Evolutionary conservation across 116 monocot species (phyloP), one percentile per base, ranked within the genome.

Genomic region (Iris pallida): DNA sequence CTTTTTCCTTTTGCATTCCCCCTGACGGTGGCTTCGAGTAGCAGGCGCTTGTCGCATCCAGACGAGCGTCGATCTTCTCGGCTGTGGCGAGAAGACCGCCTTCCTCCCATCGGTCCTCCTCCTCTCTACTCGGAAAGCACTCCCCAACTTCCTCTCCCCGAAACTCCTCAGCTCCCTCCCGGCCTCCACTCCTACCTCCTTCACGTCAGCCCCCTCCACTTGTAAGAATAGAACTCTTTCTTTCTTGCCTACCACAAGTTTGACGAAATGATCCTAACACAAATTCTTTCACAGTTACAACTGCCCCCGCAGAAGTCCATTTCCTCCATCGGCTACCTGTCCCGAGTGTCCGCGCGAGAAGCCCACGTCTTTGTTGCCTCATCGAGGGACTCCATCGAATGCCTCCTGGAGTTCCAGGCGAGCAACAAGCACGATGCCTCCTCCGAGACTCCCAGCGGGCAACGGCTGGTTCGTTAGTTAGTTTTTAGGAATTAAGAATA

Each of bases 371-470:
- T 97, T 64, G 68, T 97, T 20, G 89, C 97, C 42, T 76, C 87
- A n/a, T 57, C 89, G 51, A 81, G 89, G 64, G 97, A 97, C 74
- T 89, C 87, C 3, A 66, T 97, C 53, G 85, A 89, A 71, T 87
- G 87, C 51, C 80, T 97, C 47, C 92, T 92, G 8, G 76, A 78
- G 56, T 66, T 74, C 64, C 80, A 73, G 60, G 69, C 73, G 6
- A 73, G 85, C 42, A 97, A 92, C 55, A 97, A 90, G 61, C 71
- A 85, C 45, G 97, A 92, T 55, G 85, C 97, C 7, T 85, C 92
- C 4, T 97, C 92, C 72, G 97, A 97, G 70, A 97, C 97, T 46
- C 92, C 87, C 1, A 66, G 55, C 43, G 97, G 97, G 14, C 97
- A 92, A 8, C 75, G 75, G 62, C 70, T 92, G 87, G n/a, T n/a